These are phyloP conservation scores for Penicillium simplicissimum DNA, from an alignment of 495 filamentous ascomycete genomes.

Conservation along the genomic window DNA sequence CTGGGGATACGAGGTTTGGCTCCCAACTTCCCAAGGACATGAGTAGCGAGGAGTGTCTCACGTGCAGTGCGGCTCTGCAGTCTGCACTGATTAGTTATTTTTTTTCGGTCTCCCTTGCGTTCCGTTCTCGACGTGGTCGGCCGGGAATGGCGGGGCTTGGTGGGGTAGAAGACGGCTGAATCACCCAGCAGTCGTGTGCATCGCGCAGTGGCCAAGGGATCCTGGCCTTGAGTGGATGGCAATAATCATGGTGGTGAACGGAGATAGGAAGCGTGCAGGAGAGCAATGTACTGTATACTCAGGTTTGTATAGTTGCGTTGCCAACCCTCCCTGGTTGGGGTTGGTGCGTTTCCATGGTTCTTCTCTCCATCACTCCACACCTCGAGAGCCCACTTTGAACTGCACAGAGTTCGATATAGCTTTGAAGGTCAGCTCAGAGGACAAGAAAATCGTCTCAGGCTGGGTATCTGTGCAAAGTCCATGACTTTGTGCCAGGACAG, in stretches of 20 bases:
- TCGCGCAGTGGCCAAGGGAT: not conserved
- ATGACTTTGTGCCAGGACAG: not conserved
- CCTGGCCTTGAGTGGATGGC: not conserved
- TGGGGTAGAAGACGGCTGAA: conserved; percentile 12
- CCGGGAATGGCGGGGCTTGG: conserved; percentile 33
- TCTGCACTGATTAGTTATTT: not conserved
- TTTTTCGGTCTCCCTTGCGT: conserved; percentile 15
- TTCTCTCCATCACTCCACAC: not conserved
- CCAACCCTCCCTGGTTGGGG: not conserved
- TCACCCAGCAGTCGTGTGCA: not conserved
- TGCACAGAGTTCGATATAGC: not conserved
- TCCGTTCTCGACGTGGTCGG: conserved; percentile 31
- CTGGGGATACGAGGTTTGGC: conserved; percentile 1
- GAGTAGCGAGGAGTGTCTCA: conserved; percentile 14
- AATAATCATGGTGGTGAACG: not conserved
- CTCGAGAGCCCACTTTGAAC: not conserved
- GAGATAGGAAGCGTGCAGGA: not conserved
- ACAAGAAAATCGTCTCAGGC: not conserved
- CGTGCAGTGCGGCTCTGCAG: conserved; percentile 30
- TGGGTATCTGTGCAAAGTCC: not conserved
- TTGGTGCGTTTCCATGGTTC: conserved; percentile 1
- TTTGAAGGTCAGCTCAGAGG: not conserved
- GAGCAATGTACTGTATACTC: not conserved
- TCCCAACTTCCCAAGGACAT: not conserved
- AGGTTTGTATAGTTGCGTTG: not conserved